Evolutionary conservation across 2,329 filamentous ascomycete genomes (phyloP), one percentile per base, ranked within the genome.

Genomic region (Cladosporium sp.): DNA sequence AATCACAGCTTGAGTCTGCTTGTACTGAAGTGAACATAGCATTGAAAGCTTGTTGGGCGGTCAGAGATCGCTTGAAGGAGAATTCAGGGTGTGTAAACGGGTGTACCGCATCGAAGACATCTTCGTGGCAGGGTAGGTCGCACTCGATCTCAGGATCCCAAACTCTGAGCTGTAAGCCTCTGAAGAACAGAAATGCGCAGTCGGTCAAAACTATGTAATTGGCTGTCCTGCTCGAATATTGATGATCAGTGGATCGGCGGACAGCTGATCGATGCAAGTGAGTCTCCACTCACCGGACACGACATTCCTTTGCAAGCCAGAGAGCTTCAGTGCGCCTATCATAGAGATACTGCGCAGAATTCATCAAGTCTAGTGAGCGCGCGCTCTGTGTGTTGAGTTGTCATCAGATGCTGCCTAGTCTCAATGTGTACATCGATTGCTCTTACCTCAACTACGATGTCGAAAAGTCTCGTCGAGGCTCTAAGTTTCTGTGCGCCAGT

Each of bases 111-210:
- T 69, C 64, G 36, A 65, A 68, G 26, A 64, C 38, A 18, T 58
- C 54, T 60, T 65, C 65, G 8, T 57, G 36, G 30, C 59, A 68
- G 7, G 68, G 66, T 6, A 69, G n/a, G 15, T 67, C 68, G 28
- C 57, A 59, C 18, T 54, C 58, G 11, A 65, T 58, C n/a, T 69
- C 66, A 3, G 44, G 44, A 12, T 52, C 66, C 44, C 55, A 34
- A 10, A 69, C 47, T 49, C 66, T 65, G n/a, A 58, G 30, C 14
- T 64, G 59, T 36, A 67, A 52, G 7, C 68, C 66, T 36, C 60
- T 36, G 49, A 65, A 69, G 62, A 68, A 69, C 14, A 68, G 49
- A 24, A 68, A 68, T 3, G 68, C 66, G 14, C 66, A 69, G 36
- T 69, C 68, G 3, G 65, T 54, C 49, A 52, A 30, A 1, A 52